Percentiles rank a stretch among this genome's conserved stretches.
These are phyloP conservation scores for Trichoderma sp. DNA, from an alignment of 2,329 filamentous ascomycete genomes.

Conservation along the genomic window DNA sequence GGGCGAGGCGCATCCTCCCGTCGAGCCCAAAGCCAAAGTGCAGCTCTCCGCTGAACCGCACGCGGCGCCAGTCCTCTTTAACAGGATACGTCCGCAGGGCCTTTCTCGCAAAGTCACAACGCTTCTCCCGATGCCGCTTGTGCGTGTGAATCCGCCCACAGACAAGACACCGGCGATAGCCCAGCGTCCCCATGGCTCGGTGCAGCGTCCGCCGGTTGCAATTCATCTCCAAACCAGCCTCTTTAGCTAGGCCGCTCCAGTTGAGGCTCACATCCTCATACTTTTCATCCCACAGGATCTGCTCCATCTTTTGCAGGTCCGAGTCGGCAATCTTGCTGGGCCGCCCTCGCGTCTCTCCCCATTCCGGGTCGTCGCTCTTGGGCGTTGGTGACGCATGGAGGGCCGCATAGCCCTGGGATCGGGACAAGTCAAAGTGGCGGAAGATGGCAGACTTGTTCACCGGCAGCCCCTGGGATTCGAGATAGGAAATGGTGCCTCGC, in stretches of 20 bases:
- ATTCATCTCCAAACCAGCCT: constrained; percentile 33
- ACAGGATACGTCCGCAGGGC: constrained; percentile 35
- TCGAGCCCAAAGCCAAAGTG: constrained; percentile 41
- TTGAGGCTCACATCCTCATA: constrained; percentile 34
- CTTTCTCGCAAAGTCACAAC: constrained; percentile 35
- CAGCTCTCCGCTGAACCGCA: constrained; percentile 39
- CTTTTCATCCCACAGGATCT: constrained; percentile 37
- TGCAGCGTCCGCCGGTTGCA: constrained; percentile 39
- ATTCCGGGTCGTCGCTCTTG: constrained; percentile 38
- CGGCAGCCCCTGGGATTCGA: constrained; percentile 38
- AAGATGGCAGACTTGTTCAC: constrained; percentile 43
- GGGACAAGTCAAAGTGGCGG: constrained; percentile 39
- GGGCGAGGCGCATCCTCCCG: constrained; percentile 36
- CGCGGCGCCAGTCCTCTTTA: constrained; percentile 33
- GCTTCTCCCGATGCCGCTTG: constrained; percentile 33
- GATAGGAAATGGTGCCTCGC: constrained; percentile 40
- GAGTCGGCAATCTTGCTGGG: constrained; percentile 36
- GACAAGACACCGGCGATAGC: constrained; percentile 36
- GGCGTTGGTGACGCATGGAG: constrained; percentile 33
- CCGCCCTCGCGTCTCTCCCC: constrained; percentile 40
- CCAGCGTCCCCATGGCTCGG: constrained; percentile 38
- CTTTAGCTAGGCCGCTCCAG: constrained; percentile 35
- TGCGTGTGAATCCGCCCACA: constrained; percentile 34
- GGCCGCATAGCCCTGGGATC: constrained; percentile 39
- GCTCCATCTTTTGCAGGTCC: constrained; percentile 39